Base-by-base conservation (phyloP, 106 monocot species). In the Acanthochlamys bracteata region DNA sequence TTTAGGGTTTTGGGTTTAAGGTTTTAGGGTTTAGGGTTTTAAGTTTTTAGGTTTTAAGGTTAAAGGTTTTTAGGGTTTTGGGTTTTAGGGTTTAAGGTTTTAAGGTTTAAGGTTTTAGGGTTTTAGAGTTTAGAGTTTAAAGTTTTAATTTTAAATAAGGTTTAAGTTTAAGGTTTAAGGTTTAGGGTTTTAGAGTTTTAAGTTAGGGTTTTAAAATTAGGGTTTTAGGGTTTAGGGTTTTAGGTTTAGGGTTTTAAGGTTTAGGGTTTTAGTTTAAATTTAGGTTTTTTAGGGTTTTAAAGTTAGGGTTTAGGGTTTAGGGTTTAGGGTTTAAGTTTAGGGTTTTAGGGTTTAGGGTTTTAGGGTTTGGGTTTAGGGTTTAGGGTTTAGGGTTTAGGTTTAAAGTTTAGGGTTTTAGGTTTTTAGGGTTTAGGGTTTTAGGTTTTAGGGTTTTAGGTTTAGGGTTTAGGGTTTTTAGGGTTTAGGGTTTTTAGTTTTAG, bases 1-100 rank as follows among this genome's bases (percentile, higher is more conserved):
- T 60, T 75, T 75, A 61, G 55, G 68, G 71, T 62, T 75, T 75
- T 67, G 68, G 75, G 75, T 68, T 75, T 75, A 69, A 67, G 75
- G 69, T 68, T 75, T 75, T 67, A 67, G 75, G 69, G 58, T 54
- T 73, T 56, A 25, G 73, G 74, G 58, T 67, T 74, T 60, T 46
- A 46, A 39, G 75, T 67, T 46, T 75, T 75, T 61, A 52, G 75
- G 75, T 59, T 75, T 75, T 68, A 68, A 69, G 75, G 68, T 75
- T 75, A 61, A 60, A 69, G 75, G 68, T 75, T 75, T 68, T 69
- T 75, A 42, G 47, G 75, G 75, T 39, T 75, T 75, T 62, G 47
- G 69, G 75, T 39, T 46, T 69, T 68, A 54, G 51, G 75, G 69
- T 60, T 75, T 69, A 54, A 14, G 75, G 68, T 75, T 75, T 62